Base-by-base conservation (phyloP, 1,284 basidiomycete species). In the Heterobasidion parviporum region DNA sequence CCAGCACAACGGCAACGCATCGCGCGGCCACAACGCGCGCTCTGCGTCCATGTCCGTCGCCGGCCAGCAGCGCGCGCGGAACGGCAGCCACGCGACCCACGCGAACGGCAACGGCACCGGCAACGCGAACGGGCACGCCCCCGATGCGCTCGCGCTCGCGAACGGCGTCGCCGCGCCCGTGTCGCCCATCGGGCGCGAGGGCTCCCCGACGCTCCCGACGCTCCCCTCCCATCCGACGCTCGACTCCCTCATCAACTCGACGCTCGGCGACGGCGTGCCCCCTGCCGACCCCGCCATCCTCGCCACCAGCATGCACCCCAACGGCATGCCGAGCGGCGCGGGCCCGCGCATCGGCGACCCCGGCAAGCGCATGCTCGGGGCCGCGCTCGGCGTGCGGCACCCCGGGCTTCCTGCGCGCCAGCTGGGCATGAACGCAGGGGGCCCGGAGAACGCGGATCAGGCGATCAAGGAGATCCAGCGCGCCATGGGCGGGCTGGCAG, bases 321-420 rank as follows among this genome's bases (percentile, higher is more conserved):
- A 68, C 56, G 65, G 64, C 52, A 63, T 64, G 15, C 50, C 59
- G 32, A 62, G 52, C 20, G 51, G 51, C n/a, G 32, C 53, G 10
- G 44, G 54, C 2, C 70, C 88, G 20, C 79, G 85, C 64, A 90
- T 92, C 63, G 89, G 89, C 36, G 86, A 92, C 68, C 87, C 89
- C 38, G 89, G 87, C 50, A 89, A 88, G 73, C 78, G 89, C 64
- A 92, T 92, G 88, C 75, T 92, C 38, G 89, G 88, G 52, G 85
- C 85, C 56, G 89, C 88, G 35, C 74, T 92, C 59, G 89, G 89
- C 52, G 78, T 92, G 55, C 78, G 88, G 69, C 88, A 90, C 70
- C 89, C 89, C 26, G 75, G 77, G 43, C 73, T 90, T 55, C 79
- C 78, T 18, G 80, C 83, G 43, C 79, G 87, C 59, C 67, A 79